These are phyloP conservation scores for Candida succiphila DNA, from an alignment of 805 yeast genomes.

Conservation along the genomic window DNA sequence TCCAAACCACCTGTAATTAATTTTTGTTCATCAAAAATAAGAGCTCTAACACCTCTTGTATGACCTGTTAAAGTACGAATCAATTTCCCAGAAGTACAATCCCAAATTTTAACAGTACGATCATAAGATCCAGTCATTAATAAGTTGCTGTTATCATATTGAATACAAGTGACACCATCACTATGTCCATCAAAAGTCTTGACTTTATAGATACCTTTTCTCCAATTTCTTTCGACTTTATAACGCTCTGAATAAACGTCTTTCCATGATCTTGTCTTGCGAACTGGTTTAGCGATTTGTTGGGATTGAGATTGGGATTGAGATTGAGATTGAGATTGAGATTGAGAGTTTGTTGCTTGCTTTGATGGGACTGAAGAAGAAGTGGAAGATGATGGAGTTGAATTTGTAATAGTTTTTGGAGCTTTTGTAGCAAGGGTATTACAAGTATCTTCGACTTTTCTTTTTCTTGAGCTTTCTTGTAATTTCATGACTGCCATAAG, in stretches of 20 bases:
- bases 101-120: constrained; percentile 89
- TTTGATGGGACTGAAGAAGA: neutral
- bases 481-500: constrained; percentile 74
- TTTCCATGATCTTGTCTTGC: constrained; percentile 82
- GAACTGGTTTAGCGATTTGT: constrained; percentile 9
- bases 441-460: neutral
- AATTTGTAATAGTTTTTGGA: neutral
- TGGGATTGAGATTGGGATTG: constrained; percentile 7
- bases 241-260: constrained; percentile 86
- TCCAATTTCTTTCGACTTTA: constrained; percentile 90
- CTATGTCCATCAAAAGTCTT: constrained; percentile 70
- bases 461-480: constrained; percentile 10
- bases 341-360: neutral
- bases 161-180: constrained; percentile 83
- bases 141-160: constrained; percentile 64
- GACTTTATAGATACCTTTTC: constrained; percentile 63
- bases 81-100: constrained; percentile 67
- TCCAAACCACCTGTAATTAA: constrained; percentile 90
- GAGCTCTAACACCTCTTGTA: constrained; percentile 73
- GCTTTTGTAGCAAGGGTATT: neutral
- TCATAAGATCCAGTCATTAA: constrained; percentile 91
- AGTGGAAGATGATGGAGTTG: neutral
- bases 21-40: constrained; percentile 82
- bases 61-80: constrained; percentile 82
- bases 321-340: constrained; percentile 17